These are phyloP conservation scores for Cladophialophora exuberans DNA, from an alignment of 2,329 filamentous ascomycete species.

Conservation along the genomic window DNA sequence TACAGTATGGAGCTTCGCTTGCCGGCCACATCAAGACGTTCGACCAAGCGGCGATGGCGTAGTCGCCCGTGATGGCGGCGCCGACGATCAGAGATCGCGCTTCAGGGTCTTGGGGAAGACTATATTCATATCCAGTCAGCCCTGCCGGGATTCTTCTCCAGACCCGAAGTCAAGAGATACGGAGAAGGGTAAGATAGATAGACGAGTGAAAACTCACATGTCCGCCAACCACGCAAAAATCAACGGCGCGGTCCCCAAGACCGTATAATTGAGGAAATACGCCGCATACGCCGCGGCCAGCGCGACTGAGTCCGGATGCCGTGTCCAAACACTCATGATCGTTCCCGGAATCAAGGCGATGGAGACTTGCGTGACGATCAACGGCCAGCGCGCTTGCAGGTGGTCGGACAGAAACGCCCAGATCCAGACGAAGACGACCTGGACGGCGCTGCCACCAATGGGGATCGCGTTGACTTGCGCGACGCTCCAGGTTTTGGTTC, in stretches of 20 bases:
- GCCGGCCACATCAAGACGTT: conserved; percentile 59
- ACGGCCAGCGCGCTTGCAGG: conserved; percentile 54
- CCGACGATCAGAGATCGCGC: conserved; percentile 54
- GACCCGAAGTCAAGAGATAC: background rate
- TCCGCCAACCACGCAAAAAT: conserved; percentile 38
- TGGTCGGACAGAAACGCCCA: conserved; percentile 58
- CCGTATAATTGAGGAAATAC: conserved; percentile 56
- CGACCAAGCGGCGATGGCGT: conserved; percentile 56
- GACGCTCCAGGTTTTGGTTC: conserved; percentile 46
- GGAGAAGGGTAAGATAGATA: background rate
- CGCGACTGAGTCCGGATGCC: conserved; percentile 46
- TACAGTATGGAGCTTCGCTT: conserved; percentile 52
- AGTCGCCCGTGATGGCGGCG: conserved; percentile 54
- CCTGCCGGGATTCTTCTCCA: background rate
- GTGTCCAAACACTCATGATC: conserved; percentile 59
- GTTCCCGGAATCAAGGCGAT: conserved; percentile 55
- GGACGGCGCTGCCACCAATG: conserved; percentile 53
- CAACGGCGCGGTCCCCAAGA: conserved; percentile 55
- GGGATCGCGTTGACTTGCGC: conserved; percentile 55
- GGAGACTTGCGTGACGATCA: conserved; percentile 53
- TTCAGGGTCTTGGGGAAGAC: conserved; percentile 54
- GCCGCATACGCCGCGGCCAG: conserved; percentile 55
- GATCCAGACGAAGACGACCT: conserved; percentile 57
- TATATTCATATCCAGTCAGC: background rate
- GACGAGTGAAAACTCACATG: conserved; percentile 2